Evolutionary conservation across 495 filamentous ascomycete species (phyloP).

Genomic region (Aspergillus affinis): DNA sequence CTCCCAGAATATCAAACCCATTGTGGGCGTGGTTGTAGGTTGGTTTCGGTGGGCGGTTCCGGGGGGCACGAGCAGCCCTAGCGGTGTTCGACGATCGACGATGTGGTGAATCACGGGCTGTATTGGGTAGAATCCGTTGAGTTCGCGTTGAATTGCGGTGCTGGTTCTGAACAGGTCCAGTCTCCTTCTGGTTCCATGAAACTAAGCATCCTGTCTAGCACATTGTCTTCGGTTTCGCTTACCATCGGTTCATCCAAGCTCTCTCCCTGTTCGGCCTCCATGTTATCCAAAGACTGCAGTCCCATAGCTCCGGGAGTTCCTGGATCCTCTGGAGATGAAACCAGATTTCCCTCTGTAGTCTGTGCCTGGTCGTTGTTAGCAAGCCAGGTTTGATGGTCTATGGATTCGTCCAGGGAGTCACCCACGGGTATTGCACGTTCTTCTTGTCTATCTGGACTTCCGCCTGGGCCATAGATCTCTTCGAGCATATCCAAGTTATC

Average conservation of each 20-base stretch:
- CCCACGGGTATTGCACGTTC: not conserved
- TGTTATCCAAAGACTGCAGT: too few species aligned
- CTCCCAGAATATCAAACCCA: conserved; percentile 50
- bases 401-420: not conserved
- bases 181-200: not conserved
- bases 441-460: not conserved
- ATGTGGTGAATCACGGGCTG: not conserved
- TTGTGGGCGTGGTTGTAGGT: not conserved
- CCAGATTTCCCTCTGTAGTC: not conserved
- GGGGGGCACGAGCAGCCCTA: not conserved
- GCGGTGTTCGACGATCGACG: not conserved
- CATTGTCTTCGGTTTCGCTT: not conserved
- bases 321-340: too few species aligned
- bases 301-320: too few species aligned
- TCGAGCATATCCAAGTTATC: not conserved
- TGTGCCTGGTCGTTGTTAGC: not conserved
- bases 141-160: not conserved
- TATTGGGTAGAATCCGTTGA: not conserved
- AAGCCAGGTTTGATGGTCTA: not conserved
- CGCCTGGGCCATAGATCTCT: not conserved
- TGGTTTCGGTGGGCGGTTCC: not conserved
- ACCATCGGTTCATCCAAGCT: not conserved
- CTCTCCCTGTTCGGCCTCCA: too few species aligned
- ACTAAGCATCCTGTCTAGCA: not conserved
- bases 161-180: not conserved